Evolutionary conservation across 2,329 filamentous ascomycete species (phyloP), one percentile per base, ranked within the genome.

Genomic region (Fonsecaea pedrosoi): DNA sequence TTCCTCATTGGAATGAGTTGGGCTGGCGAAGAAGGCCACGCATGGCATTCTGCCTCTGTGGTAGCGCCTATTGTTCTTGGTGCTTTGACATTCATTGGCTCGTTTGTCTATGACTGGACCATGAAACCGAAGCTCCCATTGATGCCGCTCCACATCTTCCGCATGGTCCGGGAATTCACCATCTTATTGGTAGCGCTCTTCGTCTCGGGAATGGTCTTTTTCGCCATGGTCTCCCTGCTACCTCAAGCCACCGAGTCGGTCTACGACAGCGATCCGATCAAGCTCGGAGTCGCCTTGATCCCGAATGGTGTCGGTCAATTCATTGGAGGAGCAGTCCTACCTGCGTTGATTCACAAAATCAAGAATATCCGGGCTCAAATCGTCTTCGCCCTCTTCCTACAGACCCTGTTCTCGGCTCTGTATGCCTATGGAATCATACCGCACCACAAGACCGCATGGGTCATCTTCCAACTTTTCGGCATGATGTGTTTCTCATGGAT

Each of bases 211-310:
- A 82, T 82, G 78, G 74, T 82, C 6, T 84, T 82, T 72, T 83
- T 80, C 72, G 77, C 76, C n/a, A 73, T 84, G 66, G 81, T 77
- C 4, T 75, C 82, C 8, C 76, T 83, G 15, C 82, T 81, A 79
- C 82, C 82, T 2, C 78, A 78, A 13, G 77, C 79, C 25, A 78
- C 83, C 64, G 63, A 67, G n/a, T 70, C 73, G 15, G 71, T 83
- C 7, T 84, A 80, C 73, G 78, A 77, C 8, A 77, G 74, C 50
- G 75, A 80, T 38, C 69, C 72, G 4, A 76, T 78, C 42, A 66
- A 78, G 54, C 77, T 81, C 63, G 81, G 80, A 60, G 79, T 80
- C 76, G 75, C 82, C 66, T 78, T 76, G 34, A 54, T 67, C 40
- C 65, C 65, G 15, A 67, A 64, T 4, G 61, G 61, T 35, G 13